These are phyloP conservation scores for Pistacia vera DNA, from an alignment of 345 rosid species.

Conservation along the genomic window DNA sequence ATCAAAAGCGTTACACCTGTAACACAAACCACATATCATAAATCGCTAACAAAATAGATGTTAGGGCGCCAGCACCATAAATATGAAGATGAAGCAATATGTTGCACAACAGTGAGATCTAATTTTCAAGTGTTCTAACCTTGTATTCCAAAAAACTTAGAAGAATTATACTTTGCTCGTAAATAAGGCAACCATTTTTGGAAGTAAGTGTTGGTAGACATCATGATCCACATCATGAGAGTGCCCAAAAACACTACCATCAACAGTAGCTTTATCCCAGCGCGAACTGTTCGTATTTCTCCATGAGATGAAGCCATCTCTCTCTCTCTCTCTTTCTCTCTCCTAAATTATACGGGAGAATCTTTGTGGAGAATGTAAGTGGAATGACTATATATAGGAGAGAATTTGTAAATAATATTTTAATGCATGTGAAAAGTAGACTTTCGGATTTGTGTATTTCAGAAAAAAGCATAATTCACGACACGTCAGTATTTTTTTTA, in stretches of 20 bases:
- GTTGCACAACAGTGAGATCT: background rate
- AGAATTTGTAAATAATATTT: background rate
- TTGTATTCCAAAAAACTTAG: constrained; percentile 61
- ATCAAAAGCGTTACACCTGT: constrained; percentile 55
- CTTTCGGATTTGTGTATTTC: background rate
- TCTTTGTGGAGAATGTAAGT: constrained; percentile 10
- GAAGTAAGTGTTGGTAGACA: constrained; percentile 56
- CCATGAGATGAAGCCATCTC: constrained; percentile 6
- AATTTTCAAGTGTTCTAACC: constrained; percentile 31
- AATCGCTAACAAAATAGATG: background rate
- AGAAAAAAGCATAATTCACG: constrained; percentile 23
- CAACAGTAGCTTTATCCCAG: constrained; percentile 40
- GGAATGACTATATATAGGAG: constrained; percentile 3
- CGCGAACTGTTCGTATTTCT: constrained; percentile 10
- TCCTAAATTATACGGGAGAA: background rate
- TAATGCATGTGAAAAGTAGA: background rate
- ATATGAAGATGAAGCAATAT: background rate
- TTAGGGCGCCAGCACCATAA: background rate
- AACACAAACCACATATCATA: background rate
- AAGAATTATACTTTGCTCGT: constrained; percentile 31
- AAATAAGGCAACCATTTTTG: constrained; percentile 44
- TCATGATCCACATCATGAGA: constrained; percentile 68
- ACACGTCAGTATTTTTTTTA: constrained; percentile 1
- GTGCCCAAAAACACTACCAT: constrained; percentile 46
- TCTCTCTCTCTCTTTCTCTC: background rate